These are phyloP conservation scores for Cercospora nicotianae DNA, from an alignment of 2,329 filamentous ascomycete genomes.

Conservation along the genomic window DNA sequence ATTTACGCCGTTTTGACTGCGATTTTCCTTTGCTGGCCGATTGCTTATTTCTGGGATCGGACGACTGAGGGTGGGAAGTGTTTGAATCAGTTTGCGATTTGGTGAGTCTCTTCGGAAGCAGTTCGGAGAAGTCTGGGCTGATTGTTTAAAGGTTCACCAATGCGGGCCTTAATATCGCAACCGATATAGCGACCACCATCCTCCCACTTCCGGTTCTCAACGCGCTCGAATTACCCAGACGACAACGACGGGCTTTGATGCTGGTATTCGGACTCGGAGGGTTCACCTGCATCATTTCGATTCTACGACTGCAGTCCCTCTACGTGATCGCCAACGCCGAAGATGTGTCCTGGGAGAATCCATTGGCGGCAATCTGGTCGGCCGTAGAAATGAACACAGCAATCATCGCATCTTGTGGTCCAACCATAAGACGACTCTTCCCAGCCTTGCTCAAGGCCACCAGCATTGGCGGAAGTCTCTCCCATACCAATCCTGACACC, in stretches of 20 bases:
- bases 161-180: constrained; percentile 40
- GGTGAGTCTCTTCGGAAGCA: no score
- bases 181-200: constrained; percentile 39
- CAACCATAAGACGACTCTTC: constrained; percentile 41
- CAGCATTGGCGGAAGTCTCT: constrained; percentile 7
- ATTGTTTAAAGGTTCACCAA: constrained; percentile 38
- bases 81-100: constrained; percentile 43
- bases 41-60: constrained; percentile 46
- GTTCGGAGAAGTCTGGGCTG: no score
- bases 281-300: constrained; percentile 38
- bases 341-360: constrained; percentile 37
- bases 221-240: constrained; percentile 38
- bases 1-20: constrained; percentile 40
- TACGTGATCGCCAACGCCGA: constrained; percentile 26
- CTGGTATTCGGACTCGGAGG: constrained; percentile 40
- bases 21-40: constrained; percentile 46
- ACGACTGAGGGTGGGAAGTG: constrained; percentile 39
- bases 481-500: not conserved
- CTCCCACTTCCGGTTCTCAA: constrained; percentile 40
- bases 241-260: constrained; percentile 39
- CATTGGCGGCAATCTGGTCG: constrained; percentile 40
- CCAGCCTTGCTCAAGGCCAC: constrained; percentile 36
- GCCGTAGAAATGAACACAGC: constrained; percentile 40
- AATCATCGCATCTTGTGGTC: constrained; percentile 41
- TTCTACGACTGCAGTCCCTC: constrained; percentile 37